Base-by-base conservation (phyloP, 768 basidiomycete genomes). In the Boletus tylopilopsis region DNA sequence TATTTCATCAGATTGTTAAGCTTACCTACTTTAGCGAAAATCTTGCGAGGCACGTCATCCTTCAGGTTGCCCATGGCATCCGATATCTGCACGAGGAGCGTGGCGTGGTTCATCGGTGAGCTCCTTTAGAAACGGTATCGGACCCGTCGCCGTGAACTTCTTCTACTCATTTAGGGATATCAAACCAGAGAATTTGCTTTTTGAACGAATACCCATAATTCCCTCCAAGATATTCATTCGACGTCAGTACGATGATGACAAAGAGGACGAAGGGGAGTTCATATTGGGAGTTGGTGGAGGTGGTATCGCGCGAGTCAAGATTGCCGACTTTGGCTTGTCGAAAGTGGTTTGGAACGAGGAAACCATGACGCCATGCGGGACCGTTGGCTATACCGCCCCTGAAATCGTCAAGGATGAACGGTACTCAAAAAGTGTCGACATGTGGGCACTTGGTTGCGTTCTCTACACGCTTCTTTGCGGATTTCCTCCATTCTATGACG, bases 361-460 rank as follows among this genome's bases (percentile, higher is more conserved):
- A 64, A 99, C 96, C 6, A 94, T 91, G 89, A 99, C 96, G 13
- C 96, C 96, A 19, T 99, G 96, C 62, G 96, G 96, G n/a, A 99
- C 96, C 3, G 95, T 99, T 27, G 96, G 96, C 19, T 99, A 99
- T 70, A 99, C 96, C 3, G 96, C 96, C 6, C 96, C 96, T 6
- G 96, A 99, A 71, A 99, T 99, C 53, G 96, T 99, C 60, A 98
- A 97, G 71, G 96, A 98, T 64, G 95, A 99, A 72, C 80, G 93
- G 24, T 95, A 95, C 66, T 88, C 84, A 67, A 94, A 94, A 71
- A 92, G 89, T 61, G 95, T 98, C 47, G 96, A 99, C 65, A 97
- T 98, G 96, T 99, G 96, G 96, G 96, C 96, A 2, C 73, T 99
- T 32, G 96, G 96, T 34, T 99, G 96, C 68, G 96, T 99, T n/a